phyloP scores from a whole-genome alignment of 169 alveolate species.

The Plasmodium adleri region DNA sequence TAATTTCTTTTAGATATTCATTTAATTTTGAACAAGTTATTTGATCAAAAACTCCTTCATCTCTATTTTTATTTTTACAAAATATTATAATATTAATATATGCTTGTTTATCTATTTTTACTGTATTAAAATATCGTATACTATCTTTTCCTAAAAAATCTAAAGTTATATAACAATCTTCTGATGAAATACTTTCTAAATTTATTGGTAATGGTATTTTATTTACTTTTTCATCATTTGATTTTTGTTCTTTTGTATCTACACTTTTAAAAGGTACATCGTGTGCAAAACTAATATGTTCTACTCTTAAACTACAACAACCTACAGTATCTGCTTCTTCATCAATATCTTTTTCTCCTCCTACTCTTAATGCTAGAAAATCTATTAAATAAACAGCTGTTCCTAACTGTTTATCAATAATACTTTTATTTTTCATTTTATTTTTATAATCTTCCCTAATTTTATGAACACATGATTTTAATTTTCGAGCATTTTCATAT shows the following conservation, averaged over 20 bases:
- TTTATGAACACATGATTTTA: conserved; percentile 90
- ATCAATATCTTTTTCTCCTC: conserved; percentile 98
- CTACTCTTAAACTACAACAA: conserved; percentile 98
- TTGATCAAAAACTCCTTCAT: conserved; percentile 94
- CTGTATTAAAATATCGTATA: conserved; percentile 96
- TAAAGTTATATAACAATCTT: conserved; percentile 86
- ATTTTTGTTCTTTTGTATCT: conserved; percentile 33
- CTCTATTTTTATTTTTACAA: conserved; percentile 91
- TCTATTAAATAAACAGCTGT: conserved; percentile 99
- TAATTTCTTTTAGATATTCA: conserved; percentile 96
- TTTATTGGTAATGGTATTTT: conserved; percentile 36
- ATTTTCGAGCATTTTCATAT: conserved; percentile 97
- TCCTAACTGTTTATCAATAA: conserved; percentile 94
- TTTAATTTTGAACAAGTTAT: conserved; percentile 89
- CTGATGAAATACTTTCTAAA: conserved; percentile 40
- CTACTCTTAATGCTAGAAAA: conserved; percentile 99
- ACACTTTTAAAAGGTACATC: conserved; percentile 49
- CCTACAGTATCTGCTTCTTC: conserved; percentile 99
- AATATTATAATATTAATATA: conserved; percentile 87
- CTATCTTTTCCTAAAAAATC: conserved; percentile 99
- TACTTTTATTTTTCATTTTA: conserved; percentile 88
- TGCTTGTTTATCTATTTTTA: conserved; percentile 90
- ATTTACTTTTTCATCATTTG: conserved; percentile 74
- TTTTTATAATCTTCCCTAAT: conserved; percentile 93
- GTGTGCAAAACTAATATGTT: conserved; percentile 92